These are phyloP conservation scores for Diplodia seriata DNA, from an alignment of 2,329 filamentous ascomycete species.

Conservation along the genomic window DNA sequence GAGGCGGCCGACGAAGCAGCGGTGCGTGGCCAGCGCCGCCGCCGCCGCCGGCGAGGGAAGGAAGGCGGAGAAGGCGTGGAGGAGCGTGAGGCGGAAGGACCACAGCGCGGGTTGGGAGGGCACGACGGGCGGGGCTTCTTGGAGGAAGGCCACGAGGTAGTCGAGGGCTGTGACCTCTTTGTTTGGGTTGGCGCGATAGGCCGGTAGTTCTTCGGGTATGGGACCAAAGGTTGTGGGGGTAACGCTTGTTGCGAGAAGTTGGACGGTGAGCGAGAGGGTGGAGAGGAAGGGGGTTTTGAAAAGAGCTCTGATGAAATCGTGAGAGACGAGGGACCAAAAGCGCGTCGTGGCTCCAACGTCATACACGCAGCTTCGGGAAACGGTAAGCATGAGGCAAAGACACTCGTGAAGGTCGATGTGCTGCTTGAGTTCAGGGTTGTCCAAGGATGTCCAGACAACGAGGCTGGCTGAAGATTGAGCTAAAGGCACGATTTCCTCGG, in stretches of 20 bases:
- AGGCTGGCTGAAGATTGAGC: constrained; percentile 40
- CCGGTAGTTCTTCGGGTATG: constrained; percentile 50
- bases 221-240: constrained; percentile 71
- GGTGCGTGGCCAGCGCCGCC: constrained; percentile 70
- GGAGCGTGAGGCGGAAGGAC: constrained; percentile 52
- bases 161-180: not conserved
- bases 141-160: constrained; percentile 2
- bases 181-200: constrained; percentile 40
- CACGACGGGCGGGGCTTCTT: not conserved
- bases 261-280: constrained; percentile 70
- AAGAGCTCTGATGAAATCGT: constrained; percentile 4
- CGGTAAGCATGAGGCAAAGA: constrained; percentile 69
- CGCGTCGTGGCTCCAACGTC: constrained; percentile 49
- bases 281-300: constrained; percentile 63
- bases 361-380: constrained; percentile 64
- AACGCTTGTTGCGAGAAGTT: constrained; percentile 71
- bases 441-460: constrained; percentile 5
- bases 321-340: constrained; percentile 65
- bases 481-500: constrained; percentile 61
- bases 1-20: constrained; percentile 73
- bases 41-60: constrained; percentile 64
- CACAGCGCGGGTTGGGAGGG: constrained; percentile 40
- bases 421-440: constrained; percentile 51
- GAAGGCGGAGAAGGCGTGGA: constrained; percentile 47
- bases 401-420: constrained; percentile 69